Percentiles rank a stretch among this genome's conserved stretches.
Evolutionary conservation across 2,329 filamentous ascomycete genomes (phyloP).

Genomic region (Colletotrichum falcatum): DNA sequence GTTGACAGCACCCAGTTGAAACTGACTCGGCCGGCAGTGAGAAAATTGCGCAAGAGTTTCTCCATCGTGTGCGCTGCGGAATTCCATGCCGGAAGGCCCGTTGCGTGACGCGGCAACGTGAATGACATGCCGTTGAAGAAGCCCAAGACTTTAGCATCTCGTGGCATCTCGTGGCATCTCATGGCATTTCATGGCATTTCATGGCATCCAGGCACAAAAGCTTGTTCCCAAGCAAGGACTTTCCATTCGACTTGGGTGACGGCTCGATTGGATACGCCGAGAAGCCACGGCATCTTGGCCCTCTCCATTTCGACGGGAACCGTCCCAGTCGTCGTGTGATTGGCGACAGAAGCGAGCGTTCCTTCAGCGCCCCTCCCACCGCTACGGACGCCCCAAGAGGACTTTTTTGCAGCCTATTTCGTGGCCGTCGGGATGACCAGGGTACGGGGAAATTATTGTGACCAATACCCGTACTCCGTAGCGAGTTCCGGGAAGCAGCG

Average conservation of each 20-base stretch:
- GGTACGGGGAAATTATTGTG: slow-evolving; percentile 24
- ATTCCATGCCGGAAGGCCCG: not conserved
- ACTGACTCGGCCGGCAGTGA: not conserved
- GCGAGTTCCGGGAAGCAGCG: slow-evolving; percentile 9
- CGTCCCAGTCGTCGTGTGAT: slow-evolving; percentile 21
- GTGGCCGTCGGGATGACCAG: not conserved
- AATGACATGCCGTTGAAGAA: slow-evolving; percentile 32
- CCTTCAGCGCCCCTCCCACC: slow-evolving; percentile 13
- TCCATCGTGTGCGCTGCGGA: not conserved
- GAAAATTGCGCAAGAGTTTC: not conserved
- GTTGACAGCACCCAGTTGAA: not conserved
- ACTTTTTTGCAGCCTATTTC: slow-evolving; percentile 14
- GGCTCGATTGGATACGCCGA: slow-evolving; percentile 30
- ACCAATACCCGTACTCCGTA: slow-evolving; percentile 1
- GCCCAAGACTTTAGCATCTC: slow-evolving; percentile 20
- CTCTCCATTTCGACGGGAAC: slow-evolving; percentile 21
- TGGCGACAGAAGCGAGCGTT: slow-evolving; percentile 33
- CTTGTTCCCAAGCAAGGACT: slow-evolving; percentile 32
- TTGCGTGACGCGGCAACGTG: not conserved
- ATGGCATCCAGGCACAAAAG: slow-evolving; percentile 26
- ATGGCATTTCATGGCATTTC: slow-evolving; percentile 24
- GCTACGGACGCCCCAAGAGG: not conserved
- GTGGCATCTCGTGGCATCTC: slow-evolving; percentile 14
- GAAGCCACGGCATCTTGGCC: slow-evolving; percentile 31
- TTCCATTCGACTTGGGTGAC: slow-evolving; percentile 13